These are phyloP conservation scores for Penicillium olsonii DNA, from an alignment of 2,329 filamentous ascomycete species.

Conservation along the genomic window DNA sequence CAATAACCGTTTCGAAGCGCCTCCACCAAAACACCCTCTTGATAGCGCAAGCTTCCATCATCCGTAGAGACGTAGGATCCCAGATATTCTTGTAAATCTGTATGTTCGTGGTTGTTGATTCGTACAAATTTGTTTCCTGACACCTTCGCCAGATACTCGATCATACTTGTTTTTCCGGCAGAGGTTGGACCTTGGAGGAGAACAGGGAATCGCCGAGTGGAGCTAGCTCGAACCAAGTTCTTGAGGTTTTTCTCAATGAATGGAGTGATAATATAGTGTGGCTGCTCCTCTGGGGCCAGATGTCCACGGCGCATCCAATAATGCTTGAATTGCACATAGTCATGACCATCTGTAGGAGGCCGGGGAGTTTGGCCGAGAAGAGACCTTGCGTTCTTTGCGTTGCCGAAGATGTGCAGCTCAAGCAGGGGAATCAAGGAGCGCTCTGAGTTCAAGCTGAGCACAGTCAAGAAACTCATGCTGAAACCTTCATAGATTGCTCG, in stretches of 20 bases:
- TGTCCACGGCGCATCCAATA: constrained; percentile 87
- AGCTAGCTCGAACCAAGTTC: constrained; percentile 90
- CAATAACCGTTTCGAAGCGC: constrained; percentile 91
- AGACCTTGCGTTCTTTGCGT: constrained; percentile 67
- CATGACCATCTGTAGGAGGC: constrained; percentile 71
- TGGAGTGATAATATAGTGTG: constrained; percentile 93
- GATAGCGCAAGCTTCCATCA: constrained; percentile 83
- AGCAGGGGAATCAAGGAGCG: constrained; percentile 76
- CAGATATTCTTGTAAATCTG: constrained; percentile 95
- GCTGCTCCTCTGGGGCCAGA: constrained; percentile 66
- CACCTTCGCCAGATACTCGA: constrained; percentile 94
- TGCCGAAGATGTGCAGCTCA: constrained; percentile 74
- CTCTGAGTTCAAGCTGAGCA: constrained; percentile 81
- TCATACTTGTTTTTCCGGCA: constrained; percentile 98
- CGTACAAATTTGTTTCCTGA: constrained; percentile 96
- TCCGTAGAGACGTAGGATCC: constrained; percentile 87
- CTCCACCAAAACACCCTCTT: constrained; percentile 90
- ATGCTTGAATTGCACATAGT: constrained; percentile 82
- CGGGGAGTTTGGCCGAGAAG: constrained; percentile 77
- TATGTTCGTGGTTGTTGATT: constrained; percentile 99
- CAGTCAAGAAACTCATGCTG: constrained; percentile 94
- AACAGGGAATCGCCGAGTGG: constrained; percentile 87
- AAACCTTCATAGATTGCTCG: constrained; percentile 92
- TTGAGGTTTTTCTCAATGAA: constrained; percentile 94
- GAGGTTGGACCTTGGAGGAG: constrained; percentile 96